These are phyloP conservation scores for Acanthamoeba castellanii DNA, from an alignment of 208 protist genomes.

Conservation along the genomic window DNA sequence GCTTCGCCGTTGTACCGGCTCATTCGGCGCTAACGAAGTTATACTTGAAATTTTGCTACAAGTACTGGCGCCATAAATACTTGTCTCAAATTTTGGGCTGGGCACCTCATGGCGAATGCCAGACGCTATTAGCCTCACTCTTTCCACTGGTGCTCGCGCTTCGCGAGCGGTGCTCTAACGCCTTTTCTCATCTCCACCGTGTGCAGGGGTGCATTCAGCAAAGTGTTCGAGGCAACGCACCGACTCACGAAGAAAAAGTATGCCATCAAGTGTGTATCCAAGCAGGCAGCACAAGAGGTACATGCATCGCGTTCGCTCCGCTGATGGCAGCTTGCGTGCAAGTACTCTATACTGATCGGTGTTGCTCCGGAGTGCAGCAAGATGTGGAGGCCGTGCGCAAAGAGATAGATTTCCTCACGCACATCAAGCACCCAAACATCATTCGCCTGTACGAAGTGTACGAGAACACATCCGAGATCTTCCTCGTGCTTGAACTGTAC, in stretches of 20 bases:
- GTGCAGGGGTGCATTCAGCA: slow-evolving; percentile 56
- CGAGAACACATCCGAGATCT: slow-evolving; percentile 28
- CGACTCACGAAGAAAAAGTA: slow-evolving; percentile 61
- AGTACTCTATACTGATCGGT: background rate
- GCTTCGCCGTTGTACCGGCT: background rate
- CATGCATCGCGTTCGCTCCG: background rate
- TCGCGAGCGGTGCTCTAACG: no score
- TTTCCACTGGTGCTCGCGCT: no score
- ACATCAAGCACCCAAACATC: slow-evolving; percentile 70
- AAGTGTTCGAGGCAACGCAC: slow-evolving; percentile 53
- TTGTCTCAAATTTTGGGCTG: no score
- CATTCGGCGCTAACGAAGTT: background rate
- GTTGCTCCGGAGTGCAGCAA: background rate
- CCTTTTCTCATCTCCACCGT: background rate
- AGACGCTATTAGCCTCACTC: no score
- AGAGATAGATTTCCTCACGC: slow-evolving; percentile 65
- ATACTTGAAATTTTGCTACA: background rate
- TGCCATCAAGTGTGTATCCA: slow-evolving; percentile 55
- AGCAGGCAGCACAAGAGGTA: slow-evolving; percentile 40
- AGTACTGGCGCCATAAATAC: no score
- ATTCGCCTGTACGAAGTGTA: slow-evolving; percentile 69
- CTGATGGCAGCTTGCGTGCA: background rate
- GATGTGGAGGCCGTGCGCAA: slow-evolving; percentile 60
- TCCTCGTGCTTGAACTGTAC: slow-evolving; percentile 64
- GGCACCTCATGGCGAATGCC: no score